Evolutionary conservation across 202 grass and related monocot species (phyloP).

Genomic region (Setaria italica): DNA sequence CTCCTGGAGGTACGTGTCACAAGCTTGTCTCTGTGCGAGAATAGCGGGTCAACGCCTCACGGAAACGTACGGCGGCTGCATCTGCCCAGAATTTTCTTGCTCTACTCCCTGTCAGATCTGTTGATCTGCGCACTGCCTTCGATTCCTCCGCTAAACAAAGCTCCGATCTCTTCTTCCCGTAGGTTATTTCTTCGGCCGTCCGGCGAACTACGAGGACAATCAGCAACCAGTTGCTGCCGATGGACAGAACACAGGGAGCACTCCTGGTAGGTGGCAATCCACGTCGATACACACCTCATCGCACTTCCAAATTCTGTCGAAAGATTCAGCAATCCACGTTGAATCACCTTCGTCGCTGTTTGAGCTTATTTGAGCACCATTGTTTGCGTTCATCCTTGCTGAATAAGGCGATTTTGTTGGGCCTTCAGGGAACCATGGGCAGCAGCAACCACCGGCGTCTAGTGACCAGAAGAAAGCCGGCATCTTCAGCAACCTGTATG

Average conservation of each 20-base stretch:
- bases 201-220: neutral
- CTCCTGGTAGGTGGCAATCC: neutral
- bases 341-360: too few species aligned
- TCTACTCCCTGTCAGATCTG: neutral
- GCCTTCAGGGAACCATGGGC: neutral
- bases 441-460: neutral
- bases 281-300: too few species aligned
- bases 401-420: neutral
- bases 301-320: too few species aligned
- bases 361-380: too few species aligned
- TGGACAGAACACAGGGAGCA: neutral
- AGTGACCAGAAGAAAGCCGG: too few species aligned
- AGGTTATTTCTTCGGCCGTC: slow-evolving; percentile 2
- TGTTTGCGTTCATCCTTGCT: neutral
- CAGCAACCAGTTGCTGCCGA: neutral
- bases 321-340: too few species aligned
- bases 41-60: neutral
- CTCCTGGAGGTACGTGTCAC: neutral
- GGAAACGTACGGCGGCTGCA: neutral
- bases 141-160: neutral
- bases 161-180: neutral
- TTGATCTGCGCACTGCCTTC: neutral
- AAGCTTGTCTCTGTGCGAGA: neutral
- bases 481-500: neutral
- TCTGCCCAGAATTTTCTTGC: neutral